Evolutionary conservation across 2,329 filamentous ascomycete species (phyloP).

Genomic region (Magnaporthiopsis poae): DNA sequence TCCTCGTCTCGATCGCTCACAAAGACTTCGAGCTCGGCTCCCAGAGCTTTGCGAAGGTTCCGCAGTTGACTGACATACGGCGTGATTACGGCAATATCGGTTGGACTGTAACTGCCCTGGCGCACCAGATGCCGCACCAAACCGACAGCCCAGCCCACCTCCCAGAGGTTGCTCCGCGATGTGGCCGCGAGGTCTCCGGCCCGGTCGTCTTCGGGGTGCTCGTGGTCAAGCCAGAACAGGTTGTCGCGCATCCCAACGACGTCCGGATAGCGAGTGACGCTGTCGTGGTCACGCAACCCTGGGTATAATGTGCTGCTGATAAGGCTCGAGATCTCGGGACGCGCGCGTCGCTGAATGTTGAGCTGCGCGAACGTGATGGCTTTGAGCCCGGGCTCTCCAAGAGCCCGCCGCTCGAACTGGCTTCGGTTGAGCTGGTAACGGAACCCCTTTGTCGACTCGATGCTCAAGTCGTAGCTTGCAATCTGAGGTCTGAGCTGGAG

Average conservation of each 20-base stretch:
- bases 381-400: conserved; percentile 15
- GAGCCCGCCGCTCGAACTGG: conserved; percentile 47
- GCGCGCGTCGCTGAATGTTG: conserved; percentile 55
- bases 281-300: conserved; percentile 38
- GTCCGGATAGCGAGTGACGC: conserved; percentile 30
- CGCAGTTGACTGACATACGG: conserved; percentile 52
- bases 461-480: conserved; percentile 43
- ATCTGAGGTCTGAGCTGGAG: conserved; percentile 51
- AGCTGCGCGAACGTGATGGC: conserved; percentile 29
- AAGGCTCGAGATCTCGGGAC: conserved; percentile 50
- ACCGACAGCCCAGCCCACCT: conserved; percentile 53
- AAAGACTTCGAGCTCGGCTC: conserved; percentile 45
- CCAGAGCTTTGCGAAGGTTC: conserved; percentile 37
- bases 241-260: conserved; percentile 43
- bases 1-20: conserved; percentile 54
- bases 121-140: conserved; percentile 56
- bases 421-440: conserved; percentile 48
- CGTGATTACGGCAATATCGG: conserved; percentile 62
- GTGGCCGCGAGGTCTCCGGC: conserved; percentile 26
- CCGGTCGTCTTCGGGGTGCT: conserved; percentile 31
- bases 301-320: conserved; percentile 45
- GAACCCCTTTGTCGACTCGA: conserved; percentile 37
- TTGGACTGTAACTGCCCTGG: conserved; percentile 49
- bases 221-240: conserved; percentile 55
- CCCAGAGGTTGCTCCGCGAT: conserved; percentile 47